Conservation (phyloP, 2,329 filamentous ascomycete genomes). For the Immersiporthe knoxdaviesiana region DNA sequence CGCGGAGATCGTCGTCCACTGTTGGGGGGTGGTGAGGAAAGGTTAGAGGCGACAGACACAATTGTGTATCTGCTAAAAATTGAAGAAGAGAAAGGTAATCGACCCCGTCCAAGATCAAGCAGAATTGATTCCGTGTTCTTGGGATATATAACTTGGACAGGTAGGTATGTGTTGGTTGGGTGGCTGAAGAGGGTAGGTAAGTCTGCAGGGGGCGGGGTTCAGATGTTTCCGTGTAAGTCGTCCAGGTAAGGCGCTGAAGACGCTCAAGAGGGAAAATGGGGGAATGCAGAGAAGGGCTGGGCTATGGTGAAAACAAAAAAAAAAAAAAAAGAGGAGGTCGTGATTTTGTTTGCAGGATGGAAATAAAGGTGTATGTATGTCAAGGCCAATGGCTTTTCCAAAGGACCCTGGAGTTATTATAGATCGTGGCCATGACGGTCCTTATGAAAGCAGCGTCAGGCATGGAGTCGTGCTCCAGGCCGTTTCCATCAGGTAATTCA, state of each 20-base stretch:
- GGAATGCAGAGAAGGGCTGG: slow-evolving; percentile 6
- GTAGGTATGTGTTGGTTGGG: neutral
- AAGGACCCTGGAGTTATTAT: slow-evolving; percentile 2
- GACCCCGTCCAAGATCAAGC: too few relatives aligned
- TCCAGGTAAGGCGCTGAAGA: neutral
- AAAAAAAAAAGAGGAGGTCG: slow-evolving; percentile 16
- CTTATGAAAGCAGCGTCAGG: slow-evolving; percentile 25
- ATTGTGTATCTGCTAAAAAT: neutral
- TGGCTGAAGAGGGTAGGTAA: neutral
- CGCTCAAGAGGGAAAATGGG: neutral
- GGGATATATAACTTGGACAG: neutral
- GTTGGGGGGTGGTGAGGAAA: neutral
- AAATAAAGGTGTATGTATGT: neutral
- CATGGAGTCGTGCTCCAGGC: slow-evolving; percentile 13
- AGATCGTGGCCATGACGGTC: slow-evolving; percentile 29
- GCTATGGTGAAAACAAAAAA: slow-evolving; percentile 7
- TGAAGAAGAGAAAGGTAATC: neutral
- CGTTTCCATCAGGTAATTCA: slow-evolving; percentile 35
- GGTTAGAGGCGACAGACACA: neutral
- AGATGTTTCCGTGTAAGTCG: slow-evolving; percentile 21
- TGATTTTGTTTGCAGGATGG: neutral
- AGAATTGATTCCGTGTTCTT: neutral
- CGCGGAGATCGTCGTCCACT: neutral
- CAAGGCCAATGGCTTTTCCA: neutral
- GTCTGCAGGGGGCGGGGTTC: neutral